Evolutionary conservation across 305 asterid species (phyloP).

Genomic region (Fraxinus dipetala): DNA sequence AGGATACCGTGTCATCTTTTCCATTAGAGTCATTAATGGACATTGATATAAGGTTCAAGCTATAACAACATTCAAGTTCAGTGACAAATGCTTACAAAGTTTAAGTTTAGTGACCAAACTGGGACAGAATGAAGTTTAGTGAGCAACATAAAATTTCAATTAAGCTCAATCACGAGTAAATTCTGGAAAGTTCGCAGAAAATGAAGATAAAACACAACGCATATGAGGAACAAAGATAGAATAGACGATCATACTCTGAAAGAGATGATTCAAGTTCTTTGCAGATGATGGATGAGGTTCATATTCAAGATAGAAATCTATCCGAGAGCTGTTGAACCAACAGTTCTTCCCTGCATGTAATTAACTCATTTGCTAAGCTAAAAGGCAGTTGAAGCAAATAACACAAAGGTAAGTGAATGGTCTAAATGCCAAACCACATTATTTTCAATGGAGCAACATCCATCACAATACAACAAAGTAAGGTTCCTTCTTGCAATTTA

Average conservation of each 20-base stretch:
- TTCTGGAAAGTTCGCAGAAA: neutral
- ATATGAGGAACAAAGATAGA: neutral
- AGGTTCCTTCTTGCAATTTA: neutral
- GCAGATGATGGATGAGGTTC: constrained; percentile 94
- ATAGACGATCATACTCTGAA: constrained; percentile 63
- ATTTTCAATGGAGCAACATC: constrained; percentile 1
- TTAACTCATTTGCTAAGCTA: constrained; percentile 12
- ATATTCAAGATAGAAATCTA: constrained; percentile 67
- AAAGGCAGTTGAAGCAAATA: constrained; percentile 4
- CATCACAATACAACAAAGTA: neutral
- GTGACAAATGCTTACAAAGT: neutral
- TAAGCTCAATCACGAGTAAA: neutral
- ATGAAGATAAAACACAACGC: neutral
- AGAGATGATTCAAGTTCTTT: constrained; percentile 84
- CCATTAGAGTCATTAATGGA: neutral
- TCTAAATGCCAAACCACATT: neutral
- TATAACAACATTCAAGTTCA: neutral
- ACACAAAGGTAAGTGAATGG: neutral
- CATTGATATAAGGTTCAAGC: neutral
- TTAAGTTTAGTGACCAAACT: neutral
- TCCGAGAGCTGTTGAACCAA: constrained; percentile 84
- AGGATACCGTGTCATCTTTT: neutral
- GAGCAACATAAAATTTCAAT: neutral
- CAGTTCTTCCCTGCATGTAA: constrained; percentile 73
- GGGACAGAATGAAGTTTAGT: neutral